Evolutionary conservation across 2,329 filamentous ascomycete species (phyloP), one percentile per base, ranked within the genome.

Genomic region (Ophiostoma piceae): DNA sequence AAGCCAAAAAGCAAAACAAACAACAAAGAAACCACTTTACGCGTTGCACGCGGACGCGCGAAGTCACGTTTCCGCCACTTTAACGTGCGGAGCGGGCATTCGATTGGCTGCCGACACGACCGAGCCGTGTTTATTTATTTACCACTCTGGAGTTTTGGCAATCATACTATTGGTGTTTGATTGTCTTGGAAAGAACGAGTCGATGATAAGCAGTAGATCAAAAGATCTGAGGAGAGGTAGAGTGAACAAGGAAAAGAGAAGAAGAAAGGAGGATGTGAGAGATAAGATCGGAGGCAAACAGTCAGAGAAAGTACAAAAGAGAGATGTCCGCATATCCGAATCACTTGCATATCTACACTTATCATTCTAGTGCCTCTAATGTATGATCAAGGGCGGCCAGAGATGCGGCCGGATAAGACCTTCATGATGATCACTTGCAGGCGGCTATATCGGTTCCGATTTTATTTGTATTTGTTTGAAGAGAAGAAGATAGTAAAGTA

Each of bases 21-120:
- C 32, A 68, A 41, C 32, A 57, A 69, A 37, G 66, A 66, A 68
- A 69, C 29, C 12, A 47, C 68, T 51, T 64, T 66, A 57, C 64
- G 37, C 16, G 26, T 22, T 14, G n/a, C 39, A 41, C 39, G 39
- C 39, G 9, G 39, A 51, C 54, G 67, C 68, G 64, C 62, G 62
- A 35, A 39, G 62, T 67, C 64, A 54, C 43, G 41, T 37, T 67
- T 54, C 29, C 22, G 12, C 22, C 29, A 67, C 19, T 41, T 39
- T 14, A 69, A 57, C 16, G 1, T 26, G 16, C n/a, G 3, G 19
- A 32, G 37, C 19, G n/a, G 57, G 5, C 57, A 35, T 29, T 32
- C 22, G 11, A 62, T 62, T 62, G 57, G 57, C 57, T 62, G 57
- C 57, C 22, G 57, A 16, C 57, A 62, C 57, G 26, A 62, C 57